Conservation (phyloP, 108 stramenopile genomes). For the Cafeteria roenbergensis region DNA sequence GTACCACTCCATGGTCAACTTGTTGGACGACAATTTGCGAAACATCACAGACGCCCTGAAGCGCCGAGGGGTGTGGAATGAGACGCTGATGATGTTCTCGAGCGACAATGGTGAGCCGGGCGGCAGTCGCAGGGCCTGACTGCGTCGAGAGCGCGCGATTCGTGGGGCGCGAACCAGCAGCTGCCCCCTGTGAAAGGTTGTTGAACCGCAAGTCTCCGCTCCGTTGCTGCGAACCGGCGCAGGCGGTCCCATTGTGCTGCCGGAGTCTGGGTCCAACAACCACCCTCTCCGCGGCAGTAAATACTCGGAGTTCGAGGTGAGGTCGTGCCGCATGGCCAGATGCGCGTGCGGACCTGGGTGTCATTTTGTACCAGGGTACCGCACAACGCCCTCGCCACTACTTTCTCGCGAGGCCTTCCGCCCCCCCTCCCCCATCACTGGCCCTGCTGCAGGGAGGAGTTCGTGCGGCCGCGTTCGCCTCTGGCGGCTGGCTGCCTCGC, state of each 20-base stretch:
- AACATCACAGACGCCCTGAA: conserved; percentile 2
- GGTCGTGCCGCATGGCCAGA: neutral
- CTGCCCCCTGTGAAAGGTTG: neutral
- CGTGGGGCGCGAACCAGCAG: neutral
- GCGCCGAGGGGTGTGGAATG: conserved; percentile 9
- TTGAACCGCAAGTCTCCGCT: neutral
- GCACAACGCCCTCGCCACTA: neutral
- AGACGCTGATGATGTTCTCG: conserved; percentile 10
- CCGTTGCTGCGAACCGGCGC: neutral
- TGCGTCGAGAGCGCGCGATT: neutral
- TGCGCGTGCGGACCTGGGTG: neutral
- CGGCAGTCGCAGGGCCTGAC: neutral
- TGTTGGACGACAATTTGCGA: conserved; percentile 8
- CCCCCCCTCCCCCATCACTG: neutral
- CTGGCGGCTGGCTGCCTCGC: neutral
- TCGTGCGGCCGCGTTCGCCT: neutral
- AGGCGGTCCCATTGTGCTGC: neutral
- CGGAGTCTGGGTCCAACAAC: conserved; percentile 2
- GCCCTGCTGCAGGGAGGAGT: too few relatives aligned
- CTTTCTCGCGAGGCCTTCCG: neutral
- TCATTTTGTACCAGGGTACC: neutral
- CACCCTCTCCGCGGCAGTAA: conserved; percentile 21
- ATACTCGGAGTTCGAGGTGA: conserved; percentile 8
- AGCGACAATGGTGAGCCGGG: conserved; percentile 14
- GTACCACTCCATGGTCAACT: conserved; percentile 13